Conservation (phyloP, 2,329 filamentous ascomycete genomes). For the Arthroderma sp. region DNA sequence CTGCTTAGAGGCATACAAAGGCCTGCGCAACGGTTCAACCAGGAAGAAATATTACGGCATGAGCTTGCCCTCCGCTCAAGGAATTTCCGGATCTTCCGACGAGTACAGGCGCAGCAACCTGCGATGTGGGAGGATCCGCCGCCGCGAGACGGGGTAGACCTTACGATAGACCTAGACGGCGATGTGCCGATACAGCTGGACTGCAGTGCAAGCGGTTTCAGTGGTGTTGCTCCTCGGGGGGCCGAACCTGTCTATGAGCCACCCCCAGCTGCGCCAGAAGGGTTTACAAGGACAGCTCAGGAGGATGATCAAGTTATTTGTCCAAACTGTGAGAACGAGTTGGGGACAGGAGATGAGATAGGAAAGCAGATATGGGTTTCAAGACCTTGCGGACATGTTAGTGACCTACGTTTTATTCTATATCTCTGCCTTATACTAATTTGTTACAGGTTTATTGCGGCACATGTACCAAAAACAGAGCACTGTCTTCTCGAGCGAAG, state of each 20-base stretch:
- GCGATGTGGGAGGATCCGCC: slow-evolving; percentile 19
- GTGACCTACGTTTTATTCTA: background rate
- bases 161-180: slow-evolving; percentile 21
- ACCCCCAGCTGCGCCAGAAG: slow-evolving; percentile 53
- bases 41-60: slow-evolving; percentile 14
- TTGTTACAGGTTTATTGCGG: slow-evolving; percentile 37
- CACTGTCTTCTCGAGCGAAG: slow-evolving; percentile 24
- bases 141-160: slow-evolving; percentile 17
- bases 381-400: slow-evolving; percentile 82
- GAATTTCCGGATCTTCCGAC: slow-evolving; percentile 9
- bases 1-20: slow-evolving; percentile 11
- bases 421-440: slow-evolving; percentile 7
- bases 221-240: slow-evolving; percentile 16
- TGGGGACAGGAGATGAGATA: slow-evolving; percentile 57
- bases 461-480: slow-evolving; percentile 34
- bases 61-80: slow-evolving; percentile 18
- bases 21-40: background rate
- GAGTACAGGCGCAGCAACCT: slow-evolving; percentile 11
- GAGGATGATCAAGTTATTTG: slow-evolving; percentile 68
- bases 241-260: slow-evolving; percentile 44
- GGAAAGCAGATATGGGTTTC: slow-evolving; percentile 89
- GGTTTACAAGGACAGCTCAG: slow-evolving; percentile 66
- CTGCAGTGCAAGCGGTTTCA: slow-evolving; percentile 35
- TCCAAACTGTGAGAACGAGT: slow-evolving; percentile 72
- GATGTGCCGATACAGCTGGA: slow-evolving; percentile 23